Conservation (phyloP, 257 asterid genomes). For the Capsicum pubescens region DNA sequence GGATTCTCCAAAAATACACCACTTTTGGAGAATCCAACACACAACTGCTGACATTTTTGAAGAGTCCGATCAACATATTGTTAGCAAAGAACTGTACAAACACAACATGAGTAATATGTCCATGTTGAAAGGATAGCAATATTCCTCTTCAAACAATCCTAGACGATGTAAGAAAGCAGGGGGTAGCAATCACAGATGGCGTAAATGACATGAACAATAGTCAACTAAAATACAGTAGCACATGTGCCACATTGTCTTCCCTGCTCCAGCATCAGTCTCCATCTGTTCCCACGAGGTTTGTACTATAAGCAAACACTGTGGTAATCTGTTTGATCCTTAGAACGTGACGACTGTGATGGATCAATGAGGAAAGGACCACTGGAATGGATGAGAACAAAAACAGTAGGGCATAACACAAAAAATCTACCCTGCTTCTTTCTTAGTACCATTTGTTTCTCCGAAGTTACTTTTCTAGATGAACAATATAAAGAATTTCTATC, state of each 20-base stretch:
- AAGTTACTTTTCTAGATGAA: constrained; percentile 17
- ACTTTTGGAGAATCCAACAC: too few species aligned
- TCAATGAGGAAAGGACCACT: neutral
- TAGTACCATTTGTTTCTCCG: neutral
- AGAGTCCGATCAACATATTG: too few species aligned
- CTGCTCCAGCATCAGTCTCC: neutral
- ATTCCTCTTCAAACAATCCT: neutral
- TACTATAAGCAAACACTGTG: neutral
- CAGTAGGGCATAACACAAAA: neutral
- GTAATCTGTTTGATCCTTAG: neutral
- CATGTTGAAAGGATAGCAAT: too few species aligned
- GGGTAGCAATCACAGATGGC: neutral
- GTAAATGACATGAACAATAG: neutral
- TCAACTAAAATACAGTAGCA: neutral
- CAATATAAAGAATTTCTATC: neutral
- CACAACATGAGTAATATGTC: too few species aligned
- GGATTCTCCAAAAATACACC: too few species aligned
- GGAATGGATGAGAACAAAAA: constrained; percentile 6
- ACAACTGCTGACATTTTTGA: too few species aligned
- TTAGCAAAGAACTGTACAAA: too few species aligned
- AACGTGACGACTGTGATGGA: neutral
- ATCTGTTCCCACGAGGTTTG: neutral
- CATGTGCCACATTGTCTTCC: neutral
- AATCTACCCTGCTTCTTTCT: neutral
- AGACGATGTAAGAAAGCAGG: neutral